Base-by-base conservation (phyloP, 306 rosid species). In the Corylus heterophylla region DNA sequence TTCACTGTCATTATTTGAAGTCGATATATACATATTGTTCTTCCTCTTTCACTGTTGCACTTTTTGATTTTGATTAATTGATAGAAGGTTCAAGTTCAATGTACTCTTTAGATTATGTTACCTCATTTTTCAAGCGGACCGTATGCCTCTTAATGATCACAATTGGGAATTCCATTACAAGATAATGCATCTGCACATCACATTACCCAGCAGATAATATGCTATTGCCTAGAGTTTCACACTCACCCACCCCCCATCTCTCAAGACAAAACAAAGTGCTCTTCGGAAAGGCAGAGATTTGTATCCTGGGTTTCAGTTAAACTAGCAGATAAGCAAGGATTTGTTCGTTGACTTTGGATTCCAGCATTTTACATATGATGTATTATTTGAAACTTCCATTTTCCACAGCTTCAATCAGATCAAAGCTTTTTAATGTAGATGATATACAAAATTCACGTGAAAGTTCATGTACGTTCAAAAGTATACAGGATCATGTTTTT, bases 11-110 rank as follows among this genome's bases (percentile, higher is more conserved):
- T 47, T 6, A 2, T 66, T n/a, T 54, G 70, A 58, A 2, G 11
- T 48, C 52, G 55, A 42, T 67, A 17, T 79, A 88, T 54, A 66
- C 56, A 79, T 79, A 84, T 12, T 16, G 17, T 12, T 71, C 71
- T 45, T 20, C 69, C 54, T 78, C 37, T 47, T 64, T 39, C n/a
- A 68, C 44, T 61, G 55, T 20, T 63, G 59, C 31, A 78, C 79
- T 55, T 37, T 62, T 47, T 10, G 73, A 62, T 63, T 79, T 44
- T 75, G 73, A 10, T 68, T 75, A 64, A 75, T 67, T 84, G 54
- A 77, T n/a, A 73, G 76, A 54, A 74, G 54, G 72, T 68, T 18
- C 31, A 39, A 16, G 50, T 39, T 25, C 47, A 31, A 29, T 67
- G 18, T 42, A 39, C 50, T 42, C 3, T 3, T 11, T 11, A 17